phyloP scores from a whole-genome alignment of 129 eudicot genomes.

The carrot (Daucus carota) region DH1_v3.0 NC_030381.2:39079001-39079500 shows the following conservation, averaged over 20 bases:
- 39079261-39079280: neutral
- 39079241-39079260: neutral
- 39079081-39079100: conserved; percentile 13
- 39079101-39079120: conserved; percentile 58
- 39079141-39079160: conserved; percentile 76
- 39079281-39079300: neutral
- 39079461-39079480: neutral
- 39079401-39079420: conserved; percentile 1
- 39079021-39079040: neutral
- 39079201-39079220: neutral
- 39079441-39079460: neutral
- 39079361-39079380: neutral
- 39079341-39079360: neutral
- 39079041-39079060: neutral
- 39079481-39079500: conserved; percentile 84
- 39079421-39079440: neutral
- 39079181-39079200: conserved; percentile 15
- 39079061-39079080: neutral
- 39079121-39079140: conserved; percentile 85
- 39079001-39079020: neutral
- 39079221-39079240: neutral
- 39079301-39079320: neutral
- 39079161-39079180: conserved; percentile 81
- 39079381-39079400: neutral
- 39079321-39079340: neutral